Evolutionary conservation across 2,329 filamentous ascomycete genomes (phyloP), one percentile per base, ranked within the genome.

Genomic region (Pyrenophora tritici-repentis): DNA sequence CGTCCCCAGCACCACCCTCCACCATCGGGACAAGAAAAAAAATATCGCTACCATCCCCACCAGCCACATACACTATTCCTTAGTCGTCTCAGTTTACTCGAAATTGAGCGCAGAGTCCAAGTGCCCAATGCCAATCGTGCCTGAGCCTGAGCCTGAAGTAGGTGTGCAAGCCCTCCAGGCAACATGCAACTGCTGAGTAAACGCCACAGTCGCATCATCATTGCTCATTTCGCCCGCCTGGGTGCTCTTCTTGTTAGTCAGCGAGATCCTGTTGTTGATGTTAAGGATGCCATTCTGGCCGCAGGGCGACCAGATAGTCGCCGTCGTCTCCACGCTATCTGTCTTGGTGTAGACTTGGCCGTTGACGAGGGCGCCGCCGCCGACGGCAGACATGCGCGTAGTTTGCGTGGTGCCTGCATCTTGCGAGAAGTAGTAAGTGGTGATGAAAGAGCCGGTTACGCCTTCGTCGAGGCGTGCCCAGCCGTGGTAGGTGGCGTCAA

Each of bases 301-400:
- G 55, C 68, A 71, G 0, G 68, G 68, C 7, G 66, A 70, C 68
- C 68, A 71, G 50, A 70, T 59, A 35, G 63, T 65, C 2, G 68
- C 65, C 0, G 67, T 70, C 12, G 68, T 70, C 61, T 71, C 68
- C 37, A 71, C 52, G 10, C 63, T 62, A 62, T 81, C 79, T 40
- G 74, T 73, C 68, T 78, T 76, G 56, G 70, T 69, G 70, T 81
- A 81, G 66, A 80, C 68, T 29, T 67, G 60, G 43, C 65, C 72
- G 34, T 67, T 63, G 41, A 58, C 62, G 26, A 78, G 77, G 16
- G 73, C 74, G 12, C 66, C 71, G 64, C 78, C 63, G 41, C 68
- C 68, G 0, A 29, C 43, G n/a, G 55, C 62, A 1, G 53, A 50
- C 56, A 64, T 66, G 33, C 62, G 59, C 40, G 67, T 71, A 9